These are phyloP conservation scores for Mallotus japonicus DNA, from an alignment of 441 rosid species.

Conservation along the genomic window DNA sequence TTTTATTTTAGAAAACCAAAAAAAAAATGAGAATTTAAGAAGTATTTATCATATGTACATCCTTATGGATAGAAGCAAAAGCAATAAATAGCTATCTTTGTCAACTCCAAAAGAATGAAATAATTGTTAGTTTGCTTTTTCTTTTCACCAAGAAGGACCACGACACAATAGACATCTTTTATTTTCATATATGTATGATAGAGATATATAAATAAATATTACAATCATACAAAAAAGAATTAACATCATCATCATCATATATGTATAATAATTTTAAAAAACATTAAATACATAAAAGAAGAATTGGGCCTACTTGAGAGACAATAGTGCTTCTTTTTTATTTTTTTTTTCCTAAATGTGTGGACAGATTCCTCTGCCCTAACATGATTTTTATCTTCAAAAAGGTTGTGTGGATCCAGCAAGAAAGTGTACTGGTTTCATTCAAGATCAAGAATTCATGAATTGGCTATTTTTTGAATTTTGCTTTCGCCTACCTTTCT, in stretches of 20 bases:
- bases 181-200: background rate
- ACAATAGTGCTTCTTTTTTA: background rate
- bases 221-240: background rate
- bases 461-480: background rate
- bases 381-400: conserved; percentile 1
- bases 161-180: background rate
- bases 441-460: background rate
- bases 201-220: background rate
- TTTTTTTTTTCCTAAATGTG: no score
- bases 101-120: conserved; percentile 3
- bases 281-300: background rate
- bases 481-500: background rate
- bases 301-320: background rate
- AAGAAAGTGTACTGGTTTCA: background rate
- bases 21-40: background rate
- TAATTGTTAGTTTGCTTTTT: conserved; percentile 4
- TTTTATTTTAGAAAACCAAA: background rate
- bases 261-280: no score
- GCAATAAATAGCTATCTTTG: background rate
- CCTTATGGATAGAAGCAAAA: background rate
- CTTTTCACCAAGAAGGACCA: conserved; percentile 1
- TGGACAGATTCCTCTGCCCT: conserved; percentile 12
- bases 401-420: conserved; percentile 5
- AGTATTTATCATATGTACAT: background rate
- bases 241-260: background rate